Base-by-base conservation (phyloP, 1,284 basidiomycete genomes). In the Pseudozyma pruni region DNA sequence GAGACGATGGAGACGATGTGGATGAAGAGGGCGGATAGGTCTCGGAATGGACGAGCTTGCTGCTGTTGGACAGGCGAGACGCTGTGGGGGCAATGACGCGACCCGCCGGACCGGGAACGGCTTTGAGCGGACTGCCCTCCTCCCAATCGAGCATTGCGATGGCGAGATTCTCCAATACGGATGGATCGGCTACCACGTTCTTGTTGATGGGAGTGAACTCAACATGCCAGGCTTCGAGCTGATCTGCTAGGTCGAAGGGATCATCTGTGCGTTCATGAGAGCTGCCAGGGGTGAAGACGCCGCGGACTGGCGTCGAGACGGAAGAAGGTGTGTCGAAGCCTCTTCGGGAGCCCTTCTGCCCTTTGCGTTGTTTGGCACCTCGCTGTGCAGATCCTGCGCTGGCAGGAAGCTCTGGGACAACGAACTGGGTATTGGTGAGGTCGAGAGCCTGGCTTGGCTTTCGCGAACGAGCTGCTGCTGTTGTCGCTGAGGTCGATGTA, bases 161-260 rank as follows among this genome's bases (percentile, higher is more conserved):
- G 14, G 66, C 72, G n/a, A 81, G 58, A 11, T 34, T 37, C 2
- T 48, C 47, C 17, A 72, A 8, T 10, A 69, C 53, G 16, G 34
- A 44, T 0, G 58, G 53, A 20, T 79, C 71, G 1, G 62, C 54
- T 2, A 81, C 72, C 35, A 76, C 27, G 42, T 79, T 81, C n/a
- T 67, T 53, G n/a, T 44, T 19, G 43, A 75, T 64, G 9, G 75
- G 76, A 4, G 80, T 79, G 52, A 63, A 81, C 42, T 81, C 80
- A 43, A 80, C 63, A 31, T 80, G 75, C 80, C 80, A 81, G 4
- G 80, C 67, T 37, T 81, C 77, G 40, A 78, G 56, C 44, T 73
- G 63, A n/a, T 77, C 76, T n/a, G 55, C 57, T 13, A 49, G 23
- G 41, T 72, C 69, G 44, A 63, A 64, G 4, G 58, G 53, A 20